Base-by-base conservation (phyloP, 352 stramenopile genomes). In the Hyaloperonospora arabidopsidis region DNA sequence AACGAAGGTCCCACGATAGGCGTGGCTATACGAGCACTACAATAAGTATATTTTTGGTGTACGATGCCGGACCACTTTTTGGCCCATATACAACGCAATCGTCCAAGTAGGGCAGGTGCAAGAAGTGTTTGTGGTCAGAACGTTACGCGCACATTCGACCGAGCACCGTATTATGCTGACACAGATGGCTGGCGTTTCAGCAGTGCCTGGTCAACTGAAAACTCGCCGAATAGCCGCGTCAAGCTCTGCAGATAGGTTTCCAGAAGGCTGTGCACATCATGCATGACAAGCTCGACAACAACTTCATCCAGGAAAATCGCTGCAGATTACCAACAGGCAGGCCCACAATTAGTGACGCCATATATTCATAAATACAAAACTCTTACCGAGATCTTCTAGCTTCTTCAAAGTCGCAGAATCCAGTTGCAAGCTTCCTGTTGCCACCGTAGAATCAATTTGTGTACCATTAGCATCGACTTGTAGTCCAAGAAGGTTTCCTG, bases 231-330 rank as follows among this genome's bases (percentile, higher is more conserved):
- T 21, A 70, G 62, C 5, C 65, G 72, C 8, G 77, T 86, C 18
- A 76, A 65, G 28, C 75, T 68, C 22, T 63, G 69, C 21, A 92
- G 46, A 54, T 87, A 92, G 7, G 72, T 54, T 2, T 88, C 75
- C 28, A 92, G 57, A 5, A 92, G 65, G 28, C 53, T 72, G 36
- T 89, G 76, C 28, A 88, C 64, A 39, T 92, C 82, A 21, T 79
- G 75, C 74, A 89, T 85, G 6, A 88, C 72, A 21, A 92, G 59
- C 25, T 90, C 77, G 12, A 85, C 55, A n/a, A 92, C 74, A 18
- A 92, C 72, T 53, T 92, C 82, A 19, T 92, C 74, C 15, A 92
- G 61, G 45, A 90, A 90, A 14, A 85, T 66, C 6, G 76, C 79
- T 89, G n/a, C 10, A 21, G n/a, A 49, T 10, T 13, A 52, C 4